Percentiles rank a stretch among this genome's conserved stretches.
Conservation (phyloP, 257 asterid genomes). For the Forsythia suspensa region DNA sequence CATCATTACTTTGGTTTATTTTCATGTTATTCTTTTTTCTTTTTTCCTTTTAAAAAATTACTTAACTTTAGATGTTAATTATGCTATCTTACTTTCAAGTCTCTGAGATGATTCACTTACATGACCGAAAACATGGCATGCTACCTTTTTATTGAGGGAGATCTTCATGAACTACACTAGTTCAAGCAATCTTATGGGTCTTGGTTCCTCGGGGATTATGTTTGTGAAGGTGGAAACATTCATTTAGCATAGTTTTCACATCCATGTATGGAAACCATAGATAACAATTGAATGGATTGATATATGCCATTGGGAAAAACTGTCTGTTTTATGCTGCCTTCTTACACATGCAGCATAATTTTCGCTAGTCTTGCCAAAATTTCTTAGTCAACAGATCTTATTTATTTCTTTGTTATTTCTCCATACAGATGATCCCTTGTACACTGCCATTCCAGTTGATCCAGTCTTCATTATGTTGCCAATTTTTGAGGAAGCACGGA, state of each 20-base stretch:
- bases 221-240: conserved; percentile 70
- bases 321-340: conserved; percentile 8
- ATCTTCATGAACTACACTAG: conserved; percentile 84
- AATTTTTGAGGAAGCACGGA: conserved; percentile 87
- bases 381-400: conserved; percentile 7
- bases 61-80: not conserved
- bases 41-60: not conserved
- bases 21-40: not conserved
- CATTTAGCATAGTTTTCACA: conserved; percentile 1
- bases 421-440: conserved; percentile 73
- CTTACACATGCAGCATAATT: not conserved
- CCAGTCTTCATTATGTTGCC: conserved; percentile 92
- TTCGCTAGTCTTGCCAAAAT: not conserved
- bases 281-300: conserved; percentile 5
- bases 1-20: not conserved
- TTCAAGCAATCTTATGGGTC: conserved; percentile 90
- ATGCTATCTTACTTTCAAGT: not conserved
- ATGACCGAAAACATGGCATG: conserved; percentile 59
- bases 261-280: not conserved
- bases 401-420: conserved; percentile 7
- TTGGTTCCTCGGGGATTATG: conserved; percentile 96
- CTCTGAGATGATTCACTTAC: conserved; percentile 6
- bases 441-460: conserved; percentile 86
- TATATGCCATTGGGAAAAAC: not conserved
- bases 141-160: conserved; percentile 51